Base-by-base conservation (phyloP, 371 early-diverging fungal species). In the Chytridium lagenaria region DNA sequence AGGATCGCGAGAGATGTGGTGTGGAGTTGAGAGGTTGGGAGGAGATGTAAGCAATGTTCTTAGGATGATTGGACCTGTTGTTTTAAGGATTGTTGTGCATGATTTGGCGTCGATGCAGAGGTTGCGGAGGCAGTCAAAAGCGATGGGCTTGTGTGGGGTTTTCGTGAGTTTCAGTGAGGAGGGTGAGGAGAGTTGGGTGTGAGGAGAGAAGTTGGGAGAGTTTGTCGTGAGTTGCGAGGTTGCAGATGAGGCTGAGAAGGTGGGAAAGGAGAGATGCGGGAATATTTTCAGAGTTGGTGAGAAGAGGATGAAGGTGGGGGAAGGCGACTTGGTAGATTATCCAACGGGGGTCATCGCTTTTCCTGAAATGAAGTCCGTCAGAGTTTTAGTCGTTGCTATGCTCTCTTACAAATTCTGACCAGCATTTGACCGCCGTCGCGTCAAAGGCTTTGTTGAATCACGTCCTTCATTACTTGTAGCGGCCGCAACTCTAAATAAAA, bases 41-140 rank as follows among this genome's bases (percentile, higher is more conserved):
- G 69, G 22, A 28, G 28, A 68, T 15, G 63, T 63, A 28, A 67
- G 66, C 50, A 80, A 57, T 5, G 73, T n/a, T 1, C 68, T 52
- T 19, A 77, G 70, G 40, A 80, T 28, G 3, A 44, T 40, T 1
- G 50, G 7, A n/a, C 37, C 26, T 1, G 73, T 77, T 37, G 68
- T 23, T 2, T 59, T 22, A 12, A 77, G 5, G 37, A 80, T 72
- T 12, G 28, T 19, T 36, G 65, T 44, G 70, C 80, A 80, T n/a
- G 80, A 26, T 3, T 31, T 51, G 10, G 66, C 74, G 55, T 80
- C 80, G 50, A 80, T 77, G 77, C 78, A 77, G 31, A 80, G 72
- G 52, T 80, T 80, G 1, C 80, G 67, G 23, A 80, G 26, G 51
- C 73, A 75, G 1, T 23, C 40, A 0, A 75, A 63, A 1, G 67